Conservation (phyloP, 2,329 filamentous ascomycete genomes). For the Xylariaceae sp. region DNA sequence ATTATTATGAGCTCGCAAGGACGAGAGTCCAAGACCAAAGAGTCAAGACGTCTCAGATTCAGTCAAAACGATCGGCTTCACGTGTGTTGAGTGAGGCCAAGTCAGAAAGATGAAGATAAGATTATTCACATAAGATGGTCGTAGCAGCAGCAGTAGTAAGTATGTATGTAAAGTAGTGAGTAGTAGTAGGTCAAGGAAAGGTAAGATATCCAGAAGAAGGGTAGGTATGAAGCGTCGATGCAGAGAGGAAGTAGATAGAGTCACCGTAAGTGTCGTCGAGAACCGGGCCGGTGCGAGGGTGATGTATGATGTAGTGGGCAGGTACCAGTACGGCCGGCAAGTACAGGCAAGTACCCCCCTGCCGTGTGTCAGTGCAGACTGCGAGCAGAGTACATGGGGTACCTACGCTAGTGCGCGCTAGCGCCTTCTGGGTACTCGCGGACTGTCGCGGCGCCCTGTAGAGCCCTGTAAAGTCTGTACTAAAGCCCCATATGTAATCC, state of each 20-base stretch:
- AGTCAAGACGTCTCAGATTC: constrained; percentile 1
- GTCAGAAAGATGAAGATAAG: constrained; percentile 12
- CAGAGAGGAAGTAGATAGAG: constrained; percentile 10
- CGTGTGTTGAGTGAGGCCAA: not conserved
- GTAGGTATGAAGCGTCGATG: constrained; percentile 1
- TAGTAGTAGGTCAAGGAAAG: constrained; percentile 5
- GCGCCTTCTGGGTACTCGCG: not conserved
- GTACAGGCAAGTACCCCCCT: not conserved
- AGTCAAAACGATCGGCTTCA: not conserved
- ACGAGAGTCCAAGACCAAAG: not conserved
- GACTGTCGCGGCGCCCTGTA: too few relatives aligned
- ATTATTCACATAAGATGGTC: constrained; percentile 20
- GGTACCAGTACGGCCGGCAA: not conserved
- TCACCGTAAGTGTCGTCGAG: constrained; percentile 18
- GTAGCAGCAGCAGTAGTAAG: not conserved
- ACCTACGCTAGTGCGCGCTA: not conserved
- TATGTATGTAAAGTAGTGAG: too few relatives aligned
- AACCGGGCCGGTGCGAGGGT: constrained; percentile 12
- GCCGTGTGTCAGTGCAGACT: not conserved
- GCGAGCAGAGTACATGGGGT: too few relatives aligned
- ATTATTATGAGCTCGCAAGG: constrained; percentile 24
- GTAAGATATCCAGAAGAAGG: constrained; percentile 6
- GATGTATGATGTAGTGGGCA: constrained; percentile 4
- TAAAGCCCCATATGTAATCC: too few relatives aligned
- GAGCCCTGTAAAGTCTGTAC: too few relatives aligned